Conservation (phyloP, 2,329 filamentous ascomycete genomes). For the Hypoxylon sp. region DNA sequence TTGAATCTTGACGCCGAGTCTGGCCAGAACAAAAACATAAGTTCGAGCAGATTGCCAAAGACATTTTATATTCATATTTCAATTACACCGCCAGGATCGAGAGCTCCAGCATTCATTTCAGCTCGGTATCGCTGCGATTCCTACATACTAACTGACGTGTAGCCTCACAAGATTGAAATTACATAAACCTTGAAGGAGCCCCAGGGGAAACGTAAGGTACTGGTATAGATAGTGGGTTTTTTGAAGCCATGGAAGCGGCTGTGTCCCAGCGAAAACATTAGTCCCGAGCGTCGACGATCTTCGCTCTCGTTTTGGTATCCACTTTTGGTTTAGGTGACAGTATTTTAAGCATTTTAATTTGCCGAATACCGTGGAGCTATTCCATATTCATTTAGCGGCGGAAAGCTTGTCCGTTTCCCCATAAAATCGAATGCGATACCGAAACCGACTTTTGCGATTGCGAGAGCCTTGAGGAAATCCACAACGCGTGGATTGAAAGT, state of each 20-base stretch:
- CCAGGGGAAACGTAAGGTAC: not conserved
- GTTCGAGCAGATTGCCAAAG: not conserved
- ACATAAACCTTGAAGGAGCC: not conserved
- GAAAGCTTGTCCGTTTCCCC: not conserved
- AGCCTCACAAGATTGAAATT: conserved; percentile 7
- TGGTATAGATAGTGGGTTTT: not conserved
- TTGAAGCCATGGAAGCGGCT: conserved; percentile 19
- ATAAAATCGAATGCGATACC: conserved; percentile 8
- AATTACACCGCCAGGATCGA: not conserved
- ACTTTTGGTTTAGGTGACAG: not conserved
- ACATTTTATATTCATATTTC: conserved; percentile 30
- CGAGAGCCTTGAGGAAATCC: not conserved
- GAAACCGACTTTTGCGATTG: not conserved
- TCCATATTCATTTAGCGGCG: not conserved
- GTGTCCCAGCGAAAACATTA: not conserved
- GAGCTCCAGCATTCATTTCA: not conserved
- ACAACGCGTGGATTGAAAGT: not conserved
- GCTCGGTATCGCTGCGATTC: not conserved
- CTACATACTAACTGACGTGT: not conserved
- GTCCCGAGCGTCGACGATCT: no score
- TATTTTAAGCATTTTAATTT: conserved; percentile 3
- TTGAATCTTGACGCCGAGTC: conserved; percentile 3
- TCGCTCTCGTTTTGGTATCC: conserved; percentile 11
- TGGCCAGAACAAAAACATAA: conserved; percentile 6
- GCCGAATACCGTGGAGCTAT: not conserved